Evolutionary conservation across 1,284 basidiomycete species (phyloP).

Genomic region (Ceratobasidium sp.): DNA sequence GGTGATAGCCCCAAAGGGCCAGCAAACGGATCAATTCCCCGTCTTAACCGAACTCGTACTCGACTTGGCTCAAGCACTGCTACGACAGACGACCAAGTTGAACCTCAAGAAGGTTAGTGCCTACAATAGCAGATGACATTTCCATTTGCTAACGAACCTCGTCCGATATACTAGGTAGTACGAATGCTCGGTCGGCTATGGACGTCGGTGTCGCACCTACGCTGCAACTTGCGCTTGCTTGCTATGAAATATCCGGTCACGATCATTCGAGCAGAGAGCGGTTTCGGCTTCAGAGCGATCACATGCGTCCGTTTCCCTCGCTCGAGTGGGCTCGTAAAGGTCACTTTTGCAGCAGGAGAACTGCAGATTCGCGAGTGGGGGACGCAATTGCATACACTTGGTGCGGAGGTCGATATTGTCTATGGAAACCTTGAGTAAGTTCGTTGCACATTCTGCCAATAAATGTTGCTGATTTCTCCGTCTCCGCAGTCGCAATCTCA

Average conservation of each 20-base stretch:
- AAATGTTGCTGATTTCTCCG: not conserved
- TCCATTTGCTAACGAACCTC: not conserved
- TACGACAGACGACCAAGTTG: constrained; percentile 3
- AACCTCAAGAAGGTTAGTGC: constrained; percentile 31
- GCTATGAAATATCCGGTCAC: constrained; percentile 38
- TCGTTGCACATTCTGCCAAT: too few species aligned
- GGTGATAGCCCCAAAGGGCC: constrained; percentile 15
- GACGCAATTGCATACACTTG: constrained; percentile 32
- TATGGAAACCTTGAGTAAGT: constrained; percentile 36
- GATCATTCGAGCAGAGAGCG: constrained; percentile 2
- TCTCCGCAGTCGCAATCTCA: constrained; percentile 13
- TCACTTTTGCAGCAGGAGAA: constrained; percentile 13
- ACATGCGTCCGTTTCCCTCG: constrained; percentile 32
- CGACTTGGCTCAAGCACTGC: constrained; percentile 26
- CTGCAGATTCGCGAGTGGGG: constrained; percentile 36
- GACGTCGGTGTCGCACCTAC: constrained; percentile 20
- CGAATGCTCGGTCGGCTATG: constrained; percentile 30
- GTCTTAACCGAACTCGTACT: constrained; percentile 31
- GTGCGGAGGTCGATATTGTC: constrained; percentile 11
- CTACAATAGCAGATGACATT: not conserved
- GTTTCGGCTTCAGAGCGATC: constrained; percentile 27
- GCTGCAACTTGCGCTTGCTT: constrained; percentile 19
- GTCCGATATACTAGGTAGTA: not conserved
- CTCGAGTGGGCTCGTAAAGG: constrained; percentile 11
- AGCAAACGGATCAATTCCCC: constrained; percentile 32